phyloP scores from a whole-genome alignment of 179 eudicot species.

The Spergularia azorica region DNA sequence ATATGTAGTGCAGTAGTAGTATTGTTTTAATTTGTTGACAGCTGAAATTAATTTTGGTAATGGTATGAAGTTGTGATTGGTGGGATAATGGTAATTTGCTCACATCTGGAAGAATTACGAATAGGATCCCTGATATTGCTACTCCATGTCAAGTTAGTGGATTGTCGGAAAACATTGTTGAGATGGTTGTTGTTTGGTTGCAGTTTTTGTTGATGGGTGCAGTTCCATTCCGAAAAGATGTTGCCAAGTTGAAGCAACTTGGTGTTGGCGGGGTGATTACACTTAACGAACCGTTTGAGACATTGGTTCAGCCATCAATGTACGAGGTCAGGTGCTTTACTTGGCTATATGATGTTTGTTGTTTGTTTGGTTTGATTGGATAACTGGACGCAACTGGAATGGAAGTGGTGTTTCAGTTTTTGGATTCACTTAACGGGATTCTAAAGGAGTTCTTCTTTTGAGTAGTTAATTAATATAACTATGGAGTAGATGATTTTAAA shows the following conservation, averaged over 20 bases:
- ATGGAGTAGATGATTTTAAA: background rate
- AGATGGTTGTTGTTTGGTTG: constrained; percentile 2
- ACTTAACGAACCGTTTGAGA: constrained; percentile 74
- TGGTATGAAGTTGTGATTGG: no score
- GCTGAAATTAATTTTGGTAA: no score
- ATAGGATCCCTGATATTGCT: no score
- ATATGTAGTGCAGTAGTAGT: no score
- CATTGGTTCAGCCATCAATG: constrained; percentile 65
- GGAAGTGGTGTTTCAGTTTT: background rate
- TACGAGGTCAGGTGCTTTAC: constrained; percentile 44
- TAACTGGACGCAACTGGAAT: background rate
- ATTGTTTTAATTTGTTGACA: no score
- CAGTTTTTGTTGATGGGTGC: constrained; percentile 69
- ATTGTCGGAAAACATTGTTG: no score
- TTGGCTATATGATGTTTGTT: no score
- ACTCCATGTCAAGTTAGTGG: no score
- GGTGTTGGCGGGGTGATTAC: constrained; percentile 74
- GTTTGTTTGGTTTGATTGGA: background rate
- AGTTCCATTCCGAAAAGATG: constrained; percentile 64
- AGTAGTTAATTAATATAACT: background rate
- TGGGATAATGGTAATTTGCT: no score
- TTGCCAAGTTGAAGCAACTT: constrained; percentile 48
- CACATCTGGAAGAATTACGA: no score
- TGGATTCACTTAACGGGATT: background rate
- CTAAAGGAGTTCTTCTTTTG: background rate